These are phyloP conservation scores for Coemansia sp. DNA, from an alignment of 192 early-diverging fungal genomes.

Conservation along the genomic window DNA sequence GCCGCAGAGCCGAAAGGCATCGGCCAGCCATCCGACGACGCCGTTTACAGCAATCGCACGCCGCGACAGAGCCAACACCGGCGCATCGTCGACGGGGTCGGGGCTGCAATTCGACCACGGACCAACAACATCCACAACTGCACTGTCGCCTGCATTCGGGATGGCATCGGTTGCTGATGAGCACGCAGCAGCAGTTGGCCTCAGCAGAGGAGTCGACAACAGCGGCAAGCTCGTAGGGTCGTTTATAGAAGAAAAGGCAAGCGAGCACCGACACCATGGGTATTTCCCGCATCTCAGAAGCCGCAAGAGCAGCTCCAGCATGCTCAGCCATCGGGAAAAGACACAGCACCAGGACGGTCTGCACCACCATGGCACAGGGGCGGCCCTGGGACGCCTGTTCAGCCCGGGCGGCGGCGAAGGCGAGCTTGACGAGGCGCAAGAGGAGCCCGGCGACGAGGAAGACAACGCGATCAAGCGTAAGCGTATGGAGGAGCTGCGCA, in stretches of 20 bases:
- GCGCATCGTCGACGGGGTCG: constrained; percentile 36
- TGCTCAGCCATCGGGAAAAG: background rate
- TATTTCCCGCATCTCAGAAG: constrained; percentile 4
- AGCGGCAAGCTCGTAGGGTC: background rate
- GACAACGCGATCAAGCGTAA: constrained; percentile 21
- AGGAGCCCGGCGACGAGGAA: constrained; percentile 16
- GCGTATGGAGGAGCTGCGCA: constrained; percentile 32
- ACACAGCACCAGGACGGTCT: background rate
- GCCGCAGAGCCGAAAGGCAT: background rate
- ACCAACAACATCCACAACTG: constrained; percentile 41
- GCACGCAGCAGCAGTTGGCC: background rate
- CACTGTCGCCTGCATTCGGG: constrained; percentile 24
- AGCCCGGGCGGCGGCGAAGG: background rate
- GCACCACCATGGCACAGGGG: background rate
- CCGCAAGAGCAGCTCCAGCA: constrained; percentile 2
- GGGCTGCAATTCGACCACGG: constrained; percentile 27
- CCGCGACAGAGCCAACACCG: constrained; percentile 32
- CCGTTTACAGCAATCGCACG: background rate
- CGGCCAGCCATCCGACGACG: constrained; percentile 1
- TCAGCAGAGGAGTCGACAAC: background rate
- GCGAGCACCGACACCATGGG: background rate
- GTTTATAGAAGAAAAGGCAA: background rate
- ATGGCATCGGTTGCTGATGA: background rate
- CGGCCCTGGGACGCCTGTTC: background rate
- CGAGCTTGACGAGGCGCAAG: constrained; percentile 2